These are phyloP conservation scores for Fonsecaea pedrosoi DNA, from an alignment of 2,329 filamentous ascomycete genomes.

Conservation along the genomic window DNA sequence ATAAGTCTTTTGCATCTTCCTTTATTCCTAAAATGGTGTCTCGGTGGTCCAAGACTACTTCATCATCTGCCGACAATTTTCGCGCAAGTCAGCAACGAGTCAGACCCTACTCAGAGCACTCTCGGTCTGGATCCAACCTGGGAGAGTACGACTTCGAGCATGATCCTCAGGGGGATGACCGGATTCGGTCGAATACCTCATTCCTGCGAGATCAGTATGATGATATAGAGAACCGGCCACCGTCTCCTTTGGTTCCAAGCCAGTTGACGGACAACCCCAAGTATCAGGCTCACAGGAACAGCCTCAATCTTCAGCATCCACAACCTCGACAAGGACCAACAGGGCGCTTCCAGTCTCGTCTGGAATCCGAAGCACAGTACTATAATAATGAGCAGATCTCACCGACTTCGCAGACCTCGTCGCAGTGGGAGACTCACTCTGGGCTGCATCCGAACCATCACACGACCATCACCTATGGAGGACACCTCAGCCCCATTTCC, in stretches of 20 bases:
- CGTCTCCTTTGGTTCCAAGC: constrained; percentile 68
- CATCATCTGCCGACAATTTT: constrained; percentile 82
- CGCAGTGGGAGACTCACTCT: constrained; percentile 47
- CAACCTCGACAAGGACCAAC: constrained; percentile 69
- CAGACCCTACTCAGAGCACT: constrained; percentile 68
- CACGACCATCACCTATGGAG: constrained; percentile 41
- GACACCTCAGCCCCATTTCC: constrained; percentile 55
- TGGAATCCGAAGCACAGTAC: constrained; percentile 66
- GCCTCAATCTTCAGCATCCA: constrained; percentile 68
- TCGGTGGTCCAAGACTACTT: constrained; percentile 95
- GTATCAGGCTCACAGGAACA: constrained; percentile 70
- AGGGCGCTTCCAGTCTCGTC: constrained; percentile 65
- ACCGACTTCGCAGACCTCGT: constrained; percentile 51
- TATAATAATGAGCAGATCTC: constrained; percentile 50
- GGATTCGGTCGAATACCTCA: constrained; percentile 52
- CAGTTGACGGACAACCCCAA: constrained; percentile 64
- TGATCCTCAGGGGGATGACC: constrained; percentile 55
- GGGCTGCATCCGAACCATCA: constrained; percentile 22
- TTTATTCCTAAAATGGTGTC: constrained; percentile 82
- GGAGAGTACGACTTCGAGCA: constrained; percentile 66
- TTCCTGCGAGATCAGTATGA: constrained; percentile 46
- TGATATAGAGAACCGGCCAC: constrained; percentile 56
- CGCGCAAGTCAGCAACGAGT: constrained; percentile 64
- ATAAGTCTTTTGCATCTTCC: constrained; percentile 83
- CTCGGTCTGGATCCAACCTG: constrained; percentile 78